Conservation (phyloP, 2,329 filamentous ascomycete genomes). For the Elsinoe batatas region DNA sequence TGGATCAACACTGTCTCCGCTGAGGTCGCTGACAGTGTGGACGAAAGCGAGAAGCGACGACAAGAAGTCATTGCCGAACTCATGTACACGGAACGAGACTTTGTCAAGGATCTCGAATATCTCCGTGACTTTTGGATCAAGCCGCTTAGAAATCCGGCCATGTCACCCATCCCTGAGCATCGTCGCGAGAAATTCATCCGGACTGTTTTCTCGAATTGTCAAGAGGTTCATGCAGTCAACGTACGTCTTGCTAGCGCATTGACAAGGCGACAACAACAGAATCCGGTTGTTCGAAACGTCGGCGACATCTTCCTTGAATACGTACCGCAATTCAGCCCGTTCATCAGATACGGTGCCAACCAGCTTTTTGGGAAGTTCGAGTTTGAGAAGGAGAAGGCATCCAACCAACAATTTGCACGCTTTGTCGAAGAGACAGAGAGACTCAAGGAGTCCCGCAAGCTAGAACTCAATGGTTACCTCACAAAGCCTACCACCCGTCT, state of each 20-base stretch:
- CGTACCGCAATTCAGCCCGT: conserved; percentile 86
- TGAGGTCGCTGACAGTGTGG: conserved; percentile 81
- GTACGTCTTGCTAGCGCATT: conserved; percentile 78
- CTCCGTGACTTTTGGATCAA: conserved; percentile 97
- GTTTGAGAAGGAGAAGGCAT: conserved; percentile 88
- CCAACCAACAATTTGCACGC: conserved; percentile 73
- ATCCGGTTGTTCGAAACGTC: conserved; percentile 76
- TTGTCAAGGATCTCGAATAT: conserved; percentile 97
- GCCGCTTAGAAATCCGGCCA: conserved; percentile 65
- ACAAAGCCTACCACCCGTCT: conserved; percentile 95
- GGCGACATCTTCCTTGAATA: conserved; percentile 92
- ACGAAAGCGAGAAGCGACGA: conserved; percentile 88
- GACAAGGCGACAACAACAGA: conserved; percentile 81
- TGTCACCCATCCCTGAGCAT: conserved; percentile 79
- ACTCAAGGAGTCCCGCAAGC: conserved; percentile 88
- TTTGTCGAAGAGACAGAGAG: conserved; percentile 96
- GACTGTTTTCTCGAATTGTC: conserved; percentile 90
- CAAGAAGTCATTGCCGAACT: conserved; percentile 97
- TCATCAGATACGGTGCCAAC: conserved; percentile 91
- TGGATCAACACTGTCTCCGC: conserved; percentile 99
- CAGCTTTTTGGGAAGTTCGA: conserved; percentile 96
- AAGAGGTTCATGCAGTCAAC: conserved; percentile 90
- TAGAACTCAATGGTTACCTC: conserved; percentile 93
- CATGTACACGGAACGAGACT: conserved; percentile 97
- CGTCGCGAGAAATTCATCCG: conserved; percentile 83